Evolutionary conservation across 768 basidiomycete species (phyloP).

Genomic region (Boletus insuetus): DNA sequence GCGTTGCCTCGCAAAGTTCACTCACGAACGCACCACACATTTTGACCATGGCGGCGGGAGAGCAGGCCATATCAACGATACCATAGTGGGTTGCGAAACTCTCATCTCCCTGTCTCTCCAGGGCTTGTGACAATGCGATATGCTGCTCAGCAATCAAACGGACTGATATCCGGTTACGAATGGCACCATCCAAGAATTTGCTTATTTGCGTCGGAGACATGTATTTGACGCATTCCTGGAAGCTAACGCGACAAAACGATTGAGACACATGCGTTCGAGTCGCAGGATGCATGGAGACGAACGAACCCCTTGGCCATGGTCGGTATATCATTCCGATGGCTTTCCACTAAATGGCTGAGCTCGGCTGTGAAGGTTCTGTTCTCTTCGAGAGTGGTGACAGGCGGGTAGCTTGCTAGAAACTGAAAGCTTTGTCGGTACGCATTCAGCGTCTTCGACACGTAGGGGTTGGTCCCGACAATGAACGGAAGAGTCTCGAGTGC

Average conservation of each 20-base stretch:
- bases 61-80: conserved; percentile 71
- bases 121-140: conserved; percentile 73
- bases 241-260: conserved; percentile 42
- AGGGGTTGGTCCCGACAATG: conserved; percentile 88
- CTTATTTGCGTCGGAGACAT: conserved; percentile 79
- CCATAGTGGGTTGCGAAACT: conserved; percentile 51
- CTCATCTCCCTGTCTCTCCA: conserved; percentile 39
- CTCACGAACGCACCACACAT: conserved; percentile 83
- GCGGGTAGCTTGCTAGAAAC: conserved; percentile 64
- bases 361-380: conserved; percentile 67
- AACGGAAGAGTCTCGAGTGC: conserved; percentile 77
- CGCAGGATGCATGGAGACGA: conserved; percentile 15
- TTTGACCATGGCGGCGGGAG: conserved; percentile 67
- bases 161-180: conserved; percentile 83
- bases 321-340: conserved; percentile 85
- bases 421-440: conserved; percentile 70
- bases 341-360: conserved; percentile 68
- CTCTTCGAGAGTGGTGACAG: conserved; percentile 62
- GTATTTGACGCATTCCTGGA: conserved; percentile 83
- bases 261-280: neutral
- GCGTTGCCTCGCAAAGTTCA: conserved; percentile 81
- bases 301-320: conserved; percentile 84
- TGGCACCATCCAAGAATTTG: conserved; percentile 78
- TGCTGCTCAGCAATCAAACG: conserved; percentile 91
- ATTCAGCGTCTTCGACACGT: conserved; percentile 68